phyloP scores from a whole-genome alignment of 805 yeast species.

The Saccharomycopsis fibuligera region DNA sequence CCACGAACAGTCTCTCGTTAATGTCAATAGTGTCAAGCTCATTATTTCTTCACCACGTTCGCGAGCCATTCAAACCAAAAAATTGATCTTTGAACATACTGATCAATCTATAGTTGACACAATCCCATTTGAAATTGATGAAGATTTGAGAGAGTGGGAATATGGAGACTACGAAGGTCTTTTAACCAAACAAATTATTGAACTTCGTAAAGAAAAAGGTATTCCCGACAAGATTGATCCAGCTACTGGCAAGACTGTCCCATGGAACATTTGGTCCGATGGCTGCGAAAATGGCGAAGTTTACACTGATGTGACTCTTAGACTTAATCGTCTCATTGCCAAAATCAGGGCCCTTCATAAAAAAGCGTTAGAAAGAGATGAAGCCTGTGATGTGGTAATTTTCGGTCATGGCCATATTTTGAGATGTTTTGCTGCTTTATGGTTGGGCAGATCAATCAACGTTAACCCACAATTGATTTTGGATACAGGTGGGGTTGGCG shows the following conservation, averaged over 20 bases:
- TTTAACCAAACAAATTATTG: constrained; percentile 58
- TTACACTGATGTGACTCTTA: constrained; percentile 53
- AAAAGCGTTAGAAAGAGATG: constrained; percentile 42
- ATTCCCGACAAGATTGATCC: constrained; percentile 28
- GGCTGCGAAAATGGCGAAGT: constrained; percentile 92
- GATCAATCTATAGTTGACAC: constrained; percentile 36
- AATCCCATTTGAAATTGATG: constrained; percentile 45
- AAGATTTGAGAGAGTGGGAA: constrained; percentile 89
- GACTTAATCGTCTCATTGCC: constrained; percentile 67
- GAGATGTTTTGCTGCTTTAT: constrained; percentile 82
- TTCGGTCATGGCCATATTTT: constrained; percentile 93
- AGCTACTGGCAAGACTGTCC: constrained; percentile 20
- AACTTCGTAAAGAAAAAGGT: constrained; percentile 53
- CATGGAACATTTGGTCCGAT: constrained; percentile 84
- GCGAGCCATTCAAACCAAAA: constrained; percentile 72
- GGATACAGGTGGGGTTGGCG: constrained; percentile 96
- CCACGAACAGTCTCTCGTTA: constrained; percentile 46
- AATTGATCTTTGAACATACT: constrained; percentile 49
- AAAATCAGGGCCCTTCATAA: constrained; percentile 57
- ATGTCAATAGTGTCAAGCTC: constrained; percentile 55
- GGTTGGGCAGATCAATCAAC: constrained; percentile 60
- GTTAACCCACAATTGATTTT: constrained; percentile 73
- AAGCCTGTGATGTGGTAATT: constrained; percentile 66
- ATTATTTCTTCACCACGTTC: constrained; percentile 76
- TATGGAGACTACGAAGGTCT: constrained; percentile 95